phyloP scores from a whole-genome alignment of 2,329 filamentous ascomycete species.

The Nigrospora oryzae region DNA sequence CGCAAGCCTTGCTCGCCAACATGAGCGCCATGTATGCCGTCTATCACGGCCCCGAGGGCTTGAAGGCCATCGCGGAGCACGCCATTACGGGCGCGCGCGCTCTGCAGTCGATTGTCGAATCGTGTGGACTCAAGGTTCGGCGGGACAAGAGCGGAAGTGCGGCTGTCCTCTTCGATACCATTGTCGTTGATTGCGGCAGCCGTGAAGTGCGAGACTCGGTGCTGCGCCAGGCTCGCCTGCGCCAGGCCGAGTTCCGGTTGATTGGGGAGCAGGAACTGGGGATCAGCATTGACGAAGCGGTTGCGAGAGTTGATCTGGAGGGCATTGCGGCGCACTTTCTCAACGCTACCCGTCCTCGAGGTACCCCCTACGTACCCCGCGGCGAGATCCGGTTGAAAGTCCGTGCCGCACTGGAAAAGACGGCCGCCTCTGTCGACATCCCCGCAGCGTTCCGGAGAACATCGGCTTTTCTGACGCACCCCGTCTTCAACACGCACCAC shows the following conservation, averaged over 20 bases:
- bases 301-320: slow-evolving; percentile 41
- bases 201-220: slow-evolving; percentile 36
- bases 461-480: slow-evolving; percentile 74
- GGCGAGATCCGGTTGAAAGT: slow-evolving; percentile 13
- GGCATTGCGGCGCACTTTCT: slow-evolving; percentile 10
- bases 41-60: slow-evolving; percentile 80
- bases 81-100: slow-evolving; percentile 64
- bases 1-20: slow-evolving; percentile 87
- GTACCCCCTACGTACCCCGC: neutral
- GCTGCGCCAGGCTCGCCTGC: slow-evolving; percentile 42
- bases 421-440: slow-evolving; percentile 31
- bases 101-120: slow-evolving; percentile 55
- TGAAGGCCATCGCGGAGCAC: slow-evolving; percentile 76
- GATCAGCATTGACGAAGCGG: slow-evolving; percentile 73
- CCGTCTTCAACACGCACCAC: slow-evolving; percentile 90
- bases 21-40: slow-evolving; percentile 94
- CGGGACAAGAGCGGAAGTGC: slow-evolving; percentile 47
- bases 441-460: slow-evolving; percentile 59
- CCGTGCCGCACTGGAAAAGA: slow-evolving; percentile 26
- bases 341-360: neutral
- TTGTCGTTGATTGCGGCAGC: slow-evolving; percentile 54
- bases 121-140: slow-evolving; percentile 55
- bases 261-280: slow-evolving; percentile 53
- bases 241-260: slow-evolving; percentile 50
- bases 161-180: slow-evolving; percentile 68